Base-by-base conservation (phyloP, 2,329 filamentous ascomycete genomes). In the Fusarium cicatricum region DNA sequence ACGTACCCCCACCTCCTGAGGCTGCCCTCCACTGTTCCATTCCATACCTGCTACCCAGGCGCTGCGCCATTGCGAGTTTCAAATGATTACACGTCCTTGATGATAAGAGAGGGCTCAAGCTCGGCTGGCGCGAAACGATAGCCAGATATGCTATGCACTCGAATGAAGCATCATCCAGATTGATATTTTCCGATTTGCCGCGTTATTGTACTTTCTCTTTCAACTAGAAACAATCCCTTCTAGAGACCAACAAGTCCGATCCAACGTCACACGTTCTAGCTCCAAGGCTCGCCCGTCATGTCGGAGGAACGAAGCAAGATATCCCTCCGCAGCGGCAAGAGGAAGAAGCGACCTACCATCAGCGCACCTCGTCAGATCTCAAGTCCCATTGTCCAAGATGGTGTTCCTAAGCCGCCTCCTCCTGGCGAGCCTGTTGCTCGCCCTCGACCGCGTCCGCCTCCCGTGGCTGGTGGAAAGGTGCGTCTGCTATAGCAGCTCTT, bases 341-440 rank as follows among this genome's bases (percentile, higher is more conserved):
- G 85, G 66, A 87, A 86, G 70, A 78, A 74, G 39, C 82, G 85
- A n/a, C 84, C 85, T 15, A 77, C 77, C 52, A 88, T 88, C 70
- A 87, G 85, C 70, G 82, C 85, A 7, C 85, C 85, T 23, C 79
- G 80, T 60, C 84, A 88, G 71, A 88, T 89, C 63, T 88, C 85
- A 4, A 80, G 76, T 28, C 86, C 85, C 16, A 82, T 88, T 59
- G 75, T 78, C 12, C 82, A 85, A 63, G 77, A 83, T 75, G 80
- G 72, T 54, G 71, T 75, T 19, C 69, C 72, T 32, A 64, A 52
- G 65, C 58, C 54, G 33, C 50, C 62, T 36, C 52, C 64, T 17
- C 57, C 61, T 43, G 57, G 52, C 38, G 71, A 74, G 40, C 53
- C 67, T 26, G 64, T 59, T 12, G 68, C 77, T 32, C 77, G 78